Evolutionary conservation across 176 grass and related monocot genomes (phyloP), one percentile per base, ranked within the genome.

Genomic region (Hordeum marinum): DNA sequence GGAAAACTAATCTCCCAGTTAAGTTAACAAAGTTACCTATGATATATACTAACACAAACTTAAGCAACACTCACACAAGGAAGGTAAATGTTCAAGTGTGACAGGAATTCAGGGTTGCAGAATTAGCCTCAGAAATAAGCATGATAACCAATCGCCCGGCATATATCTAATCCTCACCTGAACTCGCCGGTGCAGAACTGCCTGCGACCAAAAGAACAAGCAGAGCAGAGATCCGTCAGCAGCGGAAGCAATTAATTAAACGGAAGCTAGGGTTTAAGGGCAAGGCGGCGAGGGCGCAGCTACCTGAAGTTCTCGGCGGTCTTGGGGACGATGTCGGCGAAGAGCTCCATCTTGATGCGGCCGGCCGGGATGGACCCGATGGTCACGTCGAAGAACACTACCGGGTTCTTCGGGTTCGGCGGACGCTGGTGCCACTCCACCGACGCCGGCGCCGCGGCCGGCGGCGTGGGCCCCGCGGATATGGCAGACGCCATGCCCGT

Each of bases 291-390:
- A 63, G 77, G 23, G 24, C 15, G 24, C 2, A 3, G 52, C 9
- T 82, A 95, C 95, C 95, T 63, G 85, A 98, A 98, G 83, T 98
- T 98, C 90, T 98, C 93, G 11, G 93, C 93, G 43, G 96, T 91
- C 86, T 90, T 98, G 68, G 96, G 93, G 75, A 88, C 35, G 81
- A 98, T 68, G 80, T 98, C 96, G 21, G 91, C 93, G 50, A 98
- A 98, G 72, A 98, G 91, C 84, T 98, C 96, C 96, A 98, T 98
- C 93, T 98, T 98, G 91, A 98, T 94, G 67, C 93, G 96, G 15
- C 91, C 93, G 9, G 96, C 93, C 24, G 96, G 93, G 78, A 98
- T 98, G 85, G 96, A 93, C 3, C 96, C 96, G 64, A 98, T 98
- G 55, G 96, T 98, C 21, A 98, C 96, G 73, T 96, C 93, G 82